A percentile compares a stretch with the other conserved stretches of the same genome.
Evolutionary conservation across 495 filamentous ascomycete genomes (phyloP).

Genomic region (Neurospora sp.): DNA sequence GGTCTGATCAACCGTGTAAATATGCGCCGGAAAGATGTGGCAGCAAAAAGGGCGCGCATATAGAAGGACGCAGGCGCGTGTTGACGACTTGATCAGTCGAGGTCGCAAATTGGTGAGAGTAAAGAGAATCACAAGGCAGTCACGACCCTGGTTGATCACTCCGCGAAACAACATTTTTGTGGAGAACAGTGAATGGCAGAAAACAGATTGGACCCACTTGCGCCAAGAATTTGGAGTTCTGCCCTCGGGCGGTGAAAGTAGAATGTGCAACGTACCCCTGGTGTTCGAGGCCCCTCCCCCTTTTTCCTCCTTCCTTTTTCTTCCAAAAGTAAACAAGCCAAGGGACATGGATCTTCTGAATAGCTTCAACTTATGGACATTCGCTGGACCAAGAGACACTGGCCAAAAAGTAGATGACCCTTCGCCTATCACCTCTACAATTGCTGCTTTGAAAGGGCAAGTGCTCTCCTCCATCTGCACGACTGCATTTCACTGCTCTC

Average conservation of each 20-base stretch:
- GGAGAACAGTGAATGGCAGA: not conserved
- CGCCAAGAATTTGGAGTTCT: not conserved
- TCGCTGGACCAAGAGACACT: not conserved
- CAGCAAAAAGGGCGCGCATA: conserved; percentile 4
- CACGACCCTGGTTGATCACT: not conserved
- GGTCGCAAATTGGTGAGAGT: not conserved
- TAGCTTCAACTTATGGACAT: not conserved
- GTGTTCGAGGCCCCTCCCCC: not conserved
- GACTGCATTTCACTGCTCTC: not conserved
- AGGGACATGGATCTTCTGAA: not conserved
- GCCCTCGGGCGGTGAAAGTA: not conserved
- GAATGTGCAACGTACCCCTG: not conserved
- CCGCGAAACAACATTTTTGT: not conserved
- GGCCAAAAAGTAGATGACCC: not conserved
- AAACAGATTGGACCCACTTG: not conserved
- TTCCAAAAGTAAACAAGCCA: not conserved
- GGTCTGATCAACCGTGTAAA: conserved; percentile 2
- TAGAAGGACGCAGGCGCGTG: not conserved
- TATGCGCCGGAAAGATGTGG: conserved; percentile 5
- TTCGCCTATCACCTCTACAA: not conserved
- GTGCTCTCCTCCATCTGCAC: not conserved
- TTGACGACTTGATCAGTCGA: not conserved
- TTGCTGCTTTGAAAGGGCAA: not conserved
- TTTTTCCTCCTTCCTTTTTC: not conserved
- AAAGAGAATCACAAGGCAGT: not conserved